phyloP scores from a whole-genome alignment of 2,329 filamentous ascomycete species.

The Botrytis sinoallii region DNA sequence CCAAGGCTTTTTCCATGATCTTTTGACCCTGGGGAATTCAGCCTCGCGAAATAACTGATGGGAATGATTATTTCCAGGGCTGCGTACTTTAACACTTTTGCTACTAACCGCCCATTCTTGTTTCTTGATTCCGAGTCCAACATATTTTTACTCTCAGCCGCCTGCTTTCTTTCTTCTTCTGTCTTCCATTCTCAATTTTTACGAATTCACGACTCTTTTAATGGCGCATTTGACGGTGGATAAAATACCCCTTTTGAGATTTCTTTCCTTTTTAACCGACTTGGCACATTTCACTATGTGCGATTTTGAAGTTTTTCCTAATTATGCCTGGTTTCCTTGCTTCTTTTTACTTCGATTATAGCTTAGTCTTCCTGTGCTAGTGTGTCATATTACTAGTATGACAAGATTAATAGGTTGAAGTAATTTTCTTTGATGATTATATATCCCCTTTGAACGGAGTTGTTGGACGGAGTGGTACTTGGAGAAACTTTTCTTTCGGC shows the following conservation, averaged over 20 bases:
- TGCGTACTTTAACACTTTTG: not conserved
- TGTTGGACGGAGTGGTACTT: not conserved
- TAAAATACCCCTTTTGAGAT: not conserved
- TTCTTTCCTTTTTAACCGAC: not conserved
- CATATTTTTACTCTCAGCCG: not conserved
- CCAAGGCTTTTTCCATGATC: not conserved
- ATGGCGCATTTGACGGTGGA: not conserved
- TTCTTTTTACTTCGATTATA: not conserved
- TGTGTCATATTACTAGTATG: not conserved
- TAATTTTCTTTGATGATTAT: not conserved
- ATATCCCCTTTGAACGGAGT: not conserved
- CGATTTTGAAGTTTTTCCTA: not conserved
- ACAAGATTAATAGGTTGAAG: not conserved
- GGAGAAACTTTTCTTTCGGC: not conserved
- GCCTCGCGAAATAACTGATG: not conserved
- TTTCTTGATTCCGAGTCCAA: not conserved
- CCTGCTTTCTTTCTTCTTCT: not conserved
- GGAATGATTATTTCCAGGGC: too few species aligned
- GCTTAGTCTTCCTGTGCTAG: not conserved
- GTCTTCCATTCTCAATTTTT: not conserved
- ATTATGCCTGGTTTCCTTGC: not conserved
- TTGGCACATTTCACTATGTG: not conserved
- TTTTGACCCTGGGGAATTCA: not conserved
- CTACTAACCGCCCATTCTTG: not conserved
- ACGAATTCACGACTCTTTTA: slow-evolving; percentile 1